Evolutionary conservation across 768 basidiomycete species (phyloP).

Genomic region (Hypsizygus marmoreus): DNA sequence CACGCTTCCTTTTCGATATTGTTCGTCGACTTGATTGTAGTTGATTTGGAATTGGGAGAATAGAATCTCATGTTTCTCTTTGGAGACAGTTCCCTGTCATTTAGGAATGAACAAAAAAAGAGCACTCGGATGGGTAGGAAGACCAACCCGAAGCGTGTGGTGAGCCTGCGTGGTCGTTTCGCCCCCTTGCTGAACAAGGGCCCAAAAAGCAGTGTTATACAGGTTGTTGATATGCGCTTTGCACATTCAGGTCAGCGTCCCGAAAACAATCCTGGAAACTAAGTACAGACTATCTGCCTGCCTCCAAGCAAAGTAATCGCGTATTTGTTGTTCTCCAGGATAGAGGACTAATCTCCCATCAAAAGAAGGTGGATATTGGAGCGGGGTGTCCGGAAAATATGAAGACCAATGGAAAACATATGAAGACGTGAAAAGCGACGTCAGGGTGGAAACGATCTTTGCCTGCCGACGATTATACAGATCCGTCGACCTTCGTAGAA

Average conservation of each 20-base stretch:
- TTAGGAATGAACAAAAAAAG: no score
- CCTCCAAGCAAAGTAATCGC: slow-evolving; percentile 95
- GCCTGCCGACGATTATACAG: slow-evolving; percentile 86
- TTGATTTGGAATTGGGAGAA: slow-evolving; percentile 83
- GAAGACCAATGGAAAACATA: slow-evolving; percentile 86
- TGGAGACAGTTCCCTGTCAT: slow-evolving; percentile 81
- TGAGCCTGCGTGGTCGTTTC: slow-evolving; percentile 82
- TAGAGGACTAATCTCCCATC: slow-evolving; percentile 89
- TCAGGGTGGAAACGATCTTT: slow-evolving; percentile 83
- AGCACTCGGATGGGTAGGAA: not conserved
- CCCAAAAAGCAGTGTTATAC: slow-evolving; percentile 97
- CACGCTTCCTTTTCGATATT: slow-evolving; percentile 85
- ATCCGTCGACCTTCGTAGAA: slow-evolving; percentile 71
- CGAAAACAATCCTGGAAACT: not conserved
- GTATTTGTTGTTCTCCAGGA: slow-evolving; percentile 67
- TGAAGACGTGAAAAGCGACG: slow-evolving; percentile 86
- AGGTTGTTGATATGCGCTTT: slow-evolving; percentile 97
- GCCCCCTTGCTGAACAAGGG: slow-evolving; percentile 82
- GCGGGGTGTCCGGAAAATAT: slow-evolving; percentile 72
- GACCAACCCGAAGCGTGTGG: slow-evolving; percentile 66
- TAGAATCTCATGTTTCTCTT: slow-evolving; percentile 90
- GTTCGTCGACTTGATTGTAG: slow-evolving; percentile 73
- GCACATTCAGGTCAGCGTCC: slow-evolving; percentile 9
- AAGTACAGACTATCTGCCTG: slow-evolving; percentile 85
- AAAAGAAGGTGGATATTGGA: slow-evolving; percentile 88